phyloP scores from a whole-genome alignment of 176 grass and related monocot species.

The Hordeum marinum region DNA sequence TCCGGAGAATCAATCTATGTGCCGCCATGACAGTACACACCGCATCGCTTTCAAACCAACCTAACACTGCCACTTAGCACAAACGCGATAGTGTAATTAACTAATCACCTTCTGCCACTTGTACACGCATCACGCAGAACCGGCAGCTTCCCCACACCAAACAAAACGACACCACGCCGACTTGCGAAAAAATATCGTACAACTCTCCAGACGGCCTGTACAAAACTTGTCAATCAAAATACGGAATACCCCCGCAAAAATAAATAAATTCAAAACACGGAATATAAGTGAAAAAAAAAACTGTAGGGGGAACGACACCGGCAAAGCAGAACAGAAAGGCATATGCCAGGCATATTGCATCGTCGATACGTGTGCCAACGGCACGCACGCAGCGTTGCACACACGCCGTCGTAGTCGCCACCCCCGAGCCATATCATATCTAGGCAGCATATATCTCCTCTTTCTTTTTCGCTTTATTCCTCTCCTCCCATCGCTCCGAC shows the following conservation, averaged over 20 bases:
- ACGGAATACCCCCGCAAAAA: neutral
- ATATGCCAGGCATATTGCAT: slow-evolving; percentile 9
- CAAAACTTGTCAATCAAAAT: neutral
- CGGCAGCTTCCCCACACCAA: neutral
- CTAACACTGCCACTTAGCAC: neutral
- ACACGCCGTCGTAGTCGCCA: neutral
- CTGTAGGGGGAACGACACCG: neutral
- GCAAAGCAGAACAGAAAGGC: neutral
- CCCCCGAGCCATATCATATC: neutral
- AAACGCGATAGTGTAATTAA: neutral
- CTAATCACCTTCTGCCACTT: neutral
- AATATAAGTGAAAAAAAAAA: too few species aligned
- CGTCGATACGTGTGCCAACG: slow-evolving; percentile 46
- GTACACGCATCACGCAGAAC: neutral
- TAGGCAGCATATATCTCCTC: neutral
- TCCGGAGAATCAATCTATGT: neutral
- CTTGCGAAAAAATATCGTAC: neutral
- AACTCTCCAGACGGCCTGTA: neutral
- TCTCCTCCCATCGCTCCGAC: slow-evolving; percentile 17
- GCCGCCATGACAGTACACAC: neutral
- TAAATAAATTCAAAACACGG: too few species aligned
- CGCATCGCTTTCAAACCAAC: neutral
- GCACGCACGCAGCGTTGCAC: neutral
- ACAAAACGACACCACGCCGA: neutral
- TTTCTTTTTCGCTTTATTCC: slow-evolving; percentile 32